These are phyloP conservation scores for Medicago ruthenica DNA, from an alignment of 306 rosid species.

Conservation along the genomic window DNA sequence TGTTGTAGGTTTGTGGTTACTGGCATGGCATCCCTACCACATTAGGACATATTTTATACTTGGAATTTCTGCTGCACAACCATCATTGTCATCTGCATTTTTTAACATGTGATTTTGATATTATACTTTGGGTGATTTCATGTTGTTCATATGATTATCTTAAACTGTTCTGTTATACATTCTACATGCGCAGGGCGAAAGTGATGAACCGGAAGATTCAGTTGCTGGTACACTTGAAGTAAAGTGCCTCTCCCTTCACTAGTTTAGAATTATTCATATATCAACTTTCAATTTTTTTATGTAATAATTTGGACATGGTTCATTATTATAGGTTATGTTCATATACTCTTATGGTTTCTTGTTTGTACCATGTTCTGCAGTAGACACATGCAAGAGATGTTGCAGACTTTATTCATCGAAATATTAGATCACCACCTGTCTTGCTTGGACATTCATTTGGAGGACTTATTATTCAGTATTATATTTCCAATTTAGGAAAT, in stretches of 20 bases:
- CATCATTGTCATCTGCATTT: background rate
- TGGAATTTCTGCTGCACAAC: background rate
- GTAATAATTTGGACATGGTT: background rate
- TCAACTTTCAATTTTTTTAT: constrained; percentile 23
- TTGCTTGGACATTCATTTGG: constrained; percentile 94
- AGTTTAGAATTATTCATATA: constrained; percentile 10
- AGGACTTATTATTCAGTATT: constrained; percentile 83
- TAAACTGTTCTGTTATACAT: constrained; percentile 19
- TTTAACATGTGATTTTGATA: background rate
- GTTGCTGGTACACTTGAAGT: constrained; percentile 92
- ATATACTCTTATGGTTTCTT: constrained; percentile 41
- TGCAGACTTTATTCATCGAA: constrained; percentile 70
- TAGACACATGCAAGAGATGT: constrained; percentile 88
- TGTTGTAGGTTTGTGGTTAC: background rate
- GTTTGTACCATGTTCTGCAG: constrained; percentile 56
- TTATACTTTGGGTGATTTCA: constrained; percentile 24
- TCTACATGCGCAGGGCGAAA: constrained; percentile 71
- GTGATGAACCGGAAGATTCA: constrained; percentile 74
- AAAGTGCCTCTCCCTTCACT: constrained; percentile 37
- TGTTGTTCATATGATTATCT: constrained; percentile 1
- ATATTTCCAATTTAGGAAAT: constrained; percentile 60
- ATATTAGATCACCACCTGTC: constrained; percentile 63
- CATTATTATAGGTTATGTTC: background rate
- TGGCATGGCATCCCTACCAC: background rate
- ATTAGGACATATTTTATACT: background rate